Base-by-base conservation (phyloP, 2,329 filamentous ascomycete species). In the Chrysosporium queenslandicum region DNA sequence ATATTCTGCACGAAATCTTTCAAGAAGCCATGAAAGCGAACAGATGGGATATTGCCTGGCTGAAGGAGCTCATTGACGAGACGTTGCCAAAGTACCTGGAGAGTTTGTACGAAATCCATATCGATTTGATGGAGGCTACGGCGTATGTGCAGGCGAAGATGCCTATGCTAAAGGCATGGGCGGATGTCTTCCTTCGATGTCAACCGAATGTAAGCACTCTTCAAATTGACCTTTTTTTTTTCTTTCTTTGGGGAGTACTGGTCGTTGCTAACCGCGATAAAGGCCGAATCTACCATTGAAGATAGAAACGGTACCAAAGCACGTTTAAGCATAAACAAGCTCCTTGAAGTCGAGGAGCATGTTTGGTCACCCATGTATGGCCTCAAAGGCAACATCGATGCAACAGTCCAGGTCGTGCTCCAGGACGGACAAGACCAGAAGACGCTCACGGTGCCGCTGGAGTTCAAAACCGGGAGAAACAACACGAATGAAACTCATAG, bases 361-460 rank as follows among this genome's bases (percentile, higher is more conserved):
- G 83, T 98, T 25, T 98, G 92, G 92, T 97, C 91, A 5, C 92
- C 92, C 0, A 91, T 89, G 81, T 98, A 94, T 65, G 92, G 92
- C 0, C 75, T 98, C 14, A 98, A 98, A 67, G 92, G 92, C 27
- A 98, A 97, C 61, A 92, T 98, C 55, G 92, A 98, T 70, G 92
- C 92, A 25, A 97, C 92, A 0, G 86, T 98, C 0, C 87, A 98
- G 70, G 85, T 92, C 14, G 81, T 79, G 0, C 86, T 96, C 74
- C 74, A 80, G 52, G 85, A 94, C 53, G 79, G 81, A 23, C 72
- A 77, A n/a, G 75, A 79, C 27, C 69, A 74, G 43, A 80, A 80
- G 55, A 86, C 79, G 4, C 73, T 97, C 56, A 90, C 90, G 0
- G 87, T 95, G 3, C 92, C 92, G 0, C 87, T 98, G 58, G 92